Conservation (phyloP, 192 early-diverging fungal species). For the Backusella luteola region DNA sequence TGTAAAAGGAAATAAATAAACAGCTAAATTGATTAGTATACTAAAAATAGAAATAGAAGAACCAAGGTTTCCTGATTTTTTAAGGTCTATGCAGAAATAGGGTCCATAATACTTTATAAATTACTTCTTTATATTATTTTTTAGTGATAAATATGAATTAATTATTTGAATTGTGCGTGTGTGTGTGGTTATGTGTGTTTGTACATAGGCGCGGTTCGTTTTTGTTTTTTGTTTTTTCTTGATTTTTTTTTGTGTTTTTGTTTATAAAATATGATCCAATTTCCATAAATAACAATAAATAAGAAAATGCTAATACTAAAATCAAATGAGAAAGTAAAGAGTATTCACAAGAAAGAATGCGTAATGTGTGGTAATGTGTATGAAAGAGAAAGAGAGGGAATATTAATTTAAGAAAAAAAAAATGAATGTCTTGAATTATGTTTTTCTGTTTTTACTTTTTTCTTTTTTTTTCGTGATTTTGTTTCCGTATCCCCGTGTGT, state of each 20-base stretch:
- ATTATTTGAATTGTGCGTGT: not conserved
- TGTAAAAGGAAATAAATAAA: not conserved
- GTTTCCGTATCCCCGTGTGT: not conserved
- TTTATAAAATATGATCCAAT: too few species aligned
- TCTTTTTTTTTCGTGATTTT: not conserved
- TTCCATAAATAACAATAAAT: too few species aligned
- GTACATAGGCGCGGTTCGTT: not conserved
- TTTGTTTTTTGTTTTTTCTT: not conserved
- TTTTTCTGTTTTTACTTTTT: not conserved
- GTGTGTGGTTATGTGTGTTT: not conserved
- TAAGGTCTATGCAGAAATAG: not conserved
- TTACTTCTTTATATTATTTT: not conserved
- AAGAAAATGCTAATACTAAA: too few species aligned
- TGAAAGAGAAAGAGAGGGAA: too few species aligned
- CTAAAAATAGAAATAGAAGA: not conserved
- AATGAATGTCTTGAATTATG: not conserved
- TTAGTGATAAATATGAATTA: not conserved
- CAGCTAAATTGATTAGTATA: not conserved
- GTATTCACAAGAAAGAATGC: too few species aligned
- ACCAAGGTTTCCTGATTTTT: not conserved
- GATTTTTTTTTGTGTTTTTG: too few species aligned
- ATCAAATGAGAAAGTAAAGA: too few species aligned
- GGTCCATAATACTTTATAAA: not conserved
- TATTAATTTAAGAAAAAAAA: not conserved
- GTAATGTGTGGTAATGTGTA: too few species aligned